Conservation (phyloP, 2,329 filamentous ascomycete genomes). For the Nannizziopsis barbatae region DNA sequence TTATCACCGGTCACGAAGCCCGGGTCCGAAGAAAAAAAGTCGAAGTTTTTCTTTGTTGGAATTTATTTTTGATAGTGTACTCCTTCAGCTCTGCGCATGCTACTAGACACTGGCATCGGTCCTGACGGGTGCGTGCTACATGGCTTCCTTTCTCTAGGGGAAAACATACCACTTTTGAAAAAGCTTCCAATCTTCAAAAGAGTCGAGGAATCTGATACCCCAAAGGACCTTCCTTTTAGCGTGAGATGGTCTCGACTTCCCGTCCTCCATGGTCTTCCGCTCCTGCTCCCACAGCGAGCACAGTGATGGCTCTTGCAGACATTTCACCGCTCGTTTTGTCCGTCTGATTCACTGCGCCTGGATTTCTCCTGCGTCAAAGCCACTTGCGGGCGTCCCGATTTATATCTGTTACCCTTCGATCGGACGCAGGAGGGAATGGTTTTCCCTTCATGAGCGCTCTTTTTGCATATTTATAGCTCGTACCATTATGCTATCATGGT, state of each 20-base stretch:
- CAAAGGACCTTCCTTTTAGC: background rate
- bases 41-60: too few relatives aligned
- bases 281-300: background rate
- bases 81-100: too few relatives aligned
- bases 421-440: background rate
- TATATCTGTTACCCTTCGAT: too few relatives aligned
- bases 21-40: too few relatives aligned
- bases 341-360: too few relatives aligned
- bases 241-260: background rate
- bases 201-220: background rate
- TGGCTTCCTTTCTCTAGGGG: background rate
- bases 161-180: background rate
- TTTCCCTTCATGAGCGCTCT: slow-evolving; percentile 4
- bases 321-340: background rate
- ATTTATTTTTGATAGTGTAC: too few relatives aligned
- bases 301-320: background rate
- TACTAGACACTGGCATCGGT: too few relatives aligned
- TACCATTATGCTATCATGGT: slow-evolving; percentile 17
- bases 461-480: slow-evolving; percentile 10
- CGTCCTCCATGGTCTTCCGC: background rate
- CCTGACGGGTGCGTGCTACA: too few relatives aligned
- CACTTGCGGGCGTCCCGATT: too few relatives aligned
- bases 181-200: background rate
- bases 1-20: too few relatives aligned
- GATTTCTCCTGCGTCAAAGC: background rate